Evolutionary conservation across 2,329 filamentous ascomycete species (phyloP).

Genomic region (Penicillium corylophilum): DNA sequence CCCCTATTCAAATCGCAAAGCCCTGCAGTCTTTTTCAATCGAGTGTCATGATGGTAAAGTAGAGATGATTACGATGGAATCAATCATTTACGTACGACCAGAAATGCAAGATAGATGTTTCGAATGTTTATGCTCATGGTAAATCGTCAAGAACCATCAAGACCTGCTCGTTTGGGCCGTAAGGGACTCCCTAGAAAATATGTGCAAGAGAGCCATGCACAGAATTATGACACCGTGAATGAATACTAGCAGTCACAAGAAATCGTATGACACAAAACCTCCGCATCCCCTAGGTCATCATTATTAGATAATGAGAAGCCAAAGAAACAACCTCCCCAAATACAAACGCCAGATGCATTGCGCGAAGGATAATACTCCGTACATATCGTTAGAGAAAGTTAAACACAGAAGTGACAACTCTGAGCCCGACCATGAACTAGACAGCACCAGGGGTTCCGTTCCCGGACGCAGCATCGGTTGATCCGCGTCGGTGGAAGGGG

Average conservation of each 20-base stretch:
- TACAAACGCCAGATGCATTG: constrained; percentile 12
- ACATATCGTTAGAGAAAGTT: not conserved
- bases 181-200: not conserved
- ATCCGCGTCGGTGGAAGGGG: constrained; percentile 40
- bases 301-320: constrained; percentile 9
- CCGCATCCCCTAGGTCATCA: constrained; percentile 1
- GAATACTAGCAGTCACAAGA: constrained; percentile 1
- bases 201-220: constrained; percentile 3
- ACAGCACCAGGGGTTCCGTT: not conserved
- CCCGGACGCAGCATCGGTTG: constrained; percentile 17
- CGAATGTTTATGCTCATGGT: not conserved
- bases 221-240: constrained; percentile 1
- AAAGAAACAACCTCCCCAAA: not conserved
- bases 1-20: too few relatives aligned
- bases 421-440: not conserved
- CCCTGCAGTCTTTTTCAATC: too few relatives aligned
- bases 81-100: too few relatives aligned
- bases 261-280: constrained; percentile 1
- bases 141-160: constrained; percentile 8
- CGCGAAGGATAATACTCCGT: not conserved
- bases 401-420: not conserved
- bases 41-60: not conserved
- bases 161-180: constrained; percentile 8
- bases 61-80: not conserved
- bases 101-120: not conserved